These are phyloP conservation scores for Cocos nucifera DNA, from an alignment of 176 grass and related monocot species.

Conservation along the genomic window DNA sequence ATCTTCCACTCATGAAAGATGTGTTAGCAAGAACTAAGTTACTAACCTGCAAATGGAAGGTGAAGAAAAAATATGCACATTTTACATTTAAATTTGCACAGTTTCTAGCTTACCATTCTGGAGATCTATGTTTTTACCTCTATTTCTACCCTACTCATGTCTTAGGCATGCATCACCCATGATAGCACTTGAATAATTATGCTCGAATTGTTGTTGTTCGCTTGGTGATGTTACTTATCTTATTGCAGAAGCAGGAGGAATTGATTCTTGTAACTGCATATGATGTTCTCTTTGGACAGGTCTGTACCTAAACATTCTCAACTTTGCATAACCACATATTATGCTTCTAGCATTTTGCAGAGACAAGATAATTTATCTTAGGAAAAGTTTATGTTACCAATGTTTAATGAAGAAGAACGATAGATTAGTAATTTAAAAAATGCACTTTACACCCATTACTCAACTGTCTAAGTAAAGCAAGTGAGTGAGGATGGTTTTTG, in stretches of 20 bases:
- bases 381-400: no score
- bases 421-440: no score
- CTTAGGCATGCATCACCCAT: neutral
- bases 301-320: slow-evolving; percentile 22
- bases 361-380: no score
- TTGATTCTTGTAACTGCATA: slow-evolving; percentile 67
- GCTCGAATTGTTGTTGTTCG: neutral
- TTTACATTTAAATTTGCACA: slow-evolving; percentile 8
- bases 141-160: neutral
- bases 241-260: slow-evolving; percentile 70
- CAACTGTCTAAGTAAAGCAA: no score
- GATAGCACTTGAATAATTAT: no score
- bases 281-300: slow-evolving; percentile 89
- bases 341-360: no score
- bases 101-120: neutral
- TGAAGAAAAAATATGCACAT: slow-evolving; percentile 10
- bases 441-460: no score
- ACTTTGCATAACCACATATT: no score
- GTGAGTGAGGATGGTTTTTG: no score
- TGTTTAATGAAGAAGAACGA: no score
- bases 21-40: slow-evolving; percentile 51
- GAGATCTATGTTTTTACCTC: slow-evolving; percentile 7
- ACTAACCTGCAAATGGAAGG: slow-evolving; percentile 78
- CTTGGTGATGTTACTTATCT: neutral
- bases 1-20: slow-evolving; percentile 76